Percentiles rank a stretch among this genome's conserved stretches.
Conservation (phyloP, 768 basidiomycete genomes). For the Leucocoprinus sp. region DNA sequence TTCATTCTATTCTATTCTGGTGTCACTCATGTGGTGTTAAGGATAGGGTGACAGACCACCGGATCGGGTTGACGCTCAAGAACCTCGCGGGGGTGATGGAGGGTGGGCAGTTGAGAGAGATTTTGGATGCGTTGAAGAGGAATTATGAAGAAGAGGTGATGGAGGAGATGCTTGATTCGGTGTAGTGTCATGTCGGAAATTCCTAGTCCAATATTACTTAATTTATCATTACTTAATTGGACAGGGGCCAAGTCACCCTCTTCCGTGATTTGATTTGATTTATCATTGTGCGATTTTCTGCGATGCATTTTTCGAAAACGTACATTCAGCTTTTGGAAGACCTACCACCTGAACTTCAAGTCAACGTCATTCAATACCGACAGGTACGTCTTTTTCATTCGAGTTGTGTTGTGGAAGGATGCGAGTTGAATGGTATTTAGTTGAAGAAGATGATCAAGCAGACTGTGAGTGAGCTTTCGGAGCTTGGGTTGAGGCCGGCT, state of each 20-base stretch:
- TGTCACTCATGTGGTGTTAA: slow-evolving; percentile 20
- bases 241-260: background rate
- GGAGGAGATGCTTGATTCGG: slow-evolving; percentile 38
- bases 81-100: slow-evolving; percentile 61
- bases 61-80: slow-evolving; percentile 69
- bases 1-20: background rate
- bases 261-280: no score
- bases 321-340: slow-evolving; percentile 53
- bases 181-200: no score
- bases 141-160: slow-evolving; percentile 48
- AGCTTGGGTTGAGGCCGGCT: slow-evolving; percentile 51
- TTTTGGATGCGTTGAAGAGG: slow-evolving; percentile 49
- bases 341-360: slow-evolving; percentile 69
- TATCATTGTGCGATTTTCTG: no score
- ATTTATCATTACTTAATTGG: no score
- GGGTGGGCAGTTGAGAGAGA: slow-evolving; percentile 50
- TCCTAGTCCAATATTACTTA: no score
- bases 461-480: slow-evolving; percentile 68
- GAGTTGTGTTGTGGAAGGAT: background rate
- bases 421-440: slow-evolving; percentile 34
- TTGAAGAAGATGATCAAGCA: slow-evolving; percentile 88
- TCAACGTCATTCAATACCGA: slow-evolving; percentile 79
- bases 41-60: slow-evolving; percentile 92
- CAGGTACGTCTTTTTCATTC: slow-evolving; percentile 37
- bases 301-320: slow-evolving; percentile 77